Conservation (phyloP, 2,329 filamentous ascomycete genomes). For the Pseudogymnoascus sp. region DNA sequence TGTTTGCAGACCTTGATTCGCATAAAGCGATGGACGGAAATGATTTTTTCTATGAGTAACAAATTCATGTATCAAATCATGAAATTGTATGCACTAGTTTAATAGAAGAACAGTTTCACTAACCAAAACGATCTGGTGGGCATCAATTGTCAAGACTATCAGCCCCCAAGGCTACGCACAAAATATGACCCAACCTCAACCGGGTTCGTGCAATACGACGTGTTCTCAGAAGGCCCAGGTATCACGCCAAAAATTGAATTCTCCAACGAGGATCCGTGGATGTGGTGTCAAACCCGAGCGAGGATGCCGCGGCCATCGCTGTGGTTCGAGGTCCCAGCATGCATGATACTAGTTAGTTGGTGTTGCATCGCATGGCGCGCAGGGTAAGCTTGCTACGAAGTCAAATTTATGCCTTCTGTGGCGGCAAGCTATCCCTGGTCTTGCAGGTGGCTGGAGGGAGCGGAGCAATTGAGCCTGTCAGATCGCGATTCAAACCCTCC, state of each 20-base stretch:
- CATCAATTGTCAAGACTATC: neutral
- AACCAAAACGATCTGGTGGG: neutral
- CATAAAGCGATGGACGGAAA: constrained; percentile 3
- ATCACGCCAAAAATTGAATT: neutral
- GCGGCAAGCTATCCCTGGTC: neutral
- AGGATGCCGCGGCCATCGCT: neutral
- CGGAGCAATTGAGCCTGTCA: neutral
- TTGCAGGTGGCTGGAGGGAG: neutral
- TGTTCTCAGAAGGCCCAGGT: neutral
- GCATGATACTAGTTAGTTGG: neutral
- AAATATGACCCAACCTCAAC: neutral
- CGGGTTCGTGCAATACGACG: too few species aligned
- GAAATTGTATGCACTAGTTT: neutral
- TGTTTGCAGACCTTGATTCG: constrained; percentile 5
- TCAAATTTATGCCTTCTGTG: neutral
- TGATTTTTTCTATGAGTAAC: neutral
- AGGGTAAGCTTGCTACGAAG: neutral
- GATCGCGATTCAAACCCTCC: neutral
- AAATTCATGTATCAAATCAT: neutral
- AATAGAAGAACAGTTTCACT: neutral
- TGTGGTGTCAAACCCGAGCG: neutral
- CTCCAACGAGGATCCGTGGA: neutral
- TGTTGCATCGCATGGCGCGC: neutral
- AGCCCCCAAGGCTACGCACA: neutral
- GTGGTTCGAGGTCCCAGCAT: neutral